Evolutionary conservation across 2,329 filamentous ascomycete genomes (phyloP), one percentile per base, ranked within the genome.

Genomic region (Hypoxylon sp.): DNA sequence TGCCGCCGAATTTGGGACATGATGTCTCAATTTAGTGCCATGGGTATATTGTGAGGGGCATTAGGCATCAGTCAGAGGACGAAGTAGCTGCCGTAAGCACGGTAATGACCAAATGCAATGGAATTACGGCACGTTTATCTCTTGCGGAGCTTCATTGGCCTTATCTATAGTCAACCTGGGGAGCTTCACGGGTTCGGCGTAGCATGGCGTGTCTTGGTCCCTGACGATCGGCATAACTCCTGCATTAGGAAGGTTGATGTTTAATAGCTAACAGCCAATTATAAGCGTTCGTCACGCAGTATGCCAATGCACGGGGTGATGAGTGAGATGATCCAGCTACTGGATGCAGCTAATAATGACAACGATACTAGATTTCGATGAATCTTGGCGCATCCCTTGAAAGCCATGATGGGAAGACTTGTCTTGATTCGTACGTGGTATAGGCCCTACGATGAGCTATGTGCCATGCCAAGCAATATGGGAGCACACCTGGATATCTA

Each of bases 211-310:
- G 41, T 22, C 41, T 37, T 50, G 59, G 65, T 66, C 57, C 57
- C 63, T 68, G 65, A 62, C 19, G 63, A 64, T 68, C 65, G 62
- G 62, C 54, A 11, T 37, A 59, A 39, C 37, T 52, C 65, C 64
- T 56, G 28, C 10, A 68, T 59, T 68, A 68, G 65, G 65, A 68
- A 68, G 65, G 62, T 68, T 62, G 55, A 44, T 56, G 39, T 28
- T 39, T 28, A 20, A 20, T 43, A 59, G 46, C 49, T 41, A 11
- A 47, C 22, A 50, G 46, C 62, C 65, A 66, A 66, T 68, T 13
- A 52, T 32, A 56, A 53, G 32, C n/a, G 53, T 37, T 37, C 44
- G 22, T 20, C 34, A 37, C 6, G 47, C 15, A 15, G 58, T 62
- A 59, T 64, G 55, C 32, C 15, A 56, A 4, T 60, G 57, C 41